Evolutionary conservation across 495 filamentous ascomycete genomes (phyloP), one percentile per base, ranked within the genome.

Genomic region (Talaromyces thailandensis): DNA sequence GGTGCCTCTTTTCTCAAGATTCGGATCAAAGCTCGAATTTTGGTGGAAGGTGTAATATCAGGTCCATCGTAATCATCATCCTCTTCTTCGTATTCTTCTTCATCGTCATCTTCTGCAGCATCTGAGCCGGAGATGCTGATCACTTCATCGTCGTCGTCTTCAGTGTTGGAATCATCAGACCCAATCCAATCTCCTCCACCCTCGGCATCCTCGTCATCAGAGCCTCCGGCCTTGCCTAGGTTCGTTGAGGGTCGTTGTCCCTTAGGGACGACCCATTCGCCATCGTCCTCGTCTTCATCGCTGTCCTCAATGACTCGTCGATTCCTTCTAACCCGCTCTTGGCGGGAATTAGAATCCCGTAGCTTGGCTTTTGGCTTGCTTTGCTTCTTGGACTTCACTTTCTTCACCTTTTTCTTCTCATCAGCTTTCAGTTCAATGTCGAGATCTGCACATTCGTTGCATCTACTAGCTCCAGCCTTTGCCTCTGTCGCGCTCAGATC

Each of bases 151-250:
- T 71, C 72, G 26, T 81, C 81, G 3, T 77, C 75, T 21, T 83
- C 82, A 12, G 78, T 78, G 5, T 83, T 79, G 18, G 79, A 79
- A 64, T 84, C 89, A 23, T 87, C 85, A 5, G 88, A 87, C 29
- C 77, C 79, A 28, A 96, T 75, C 72, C 84, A 88, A 59, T 93
- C 88, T 18, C 91, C 92, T 23, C 88, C 90, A 28, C 91, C 91
- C 66, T 96, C 92, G 18, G 88, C 79, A 74, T 96, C 79, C 68
- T 96, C 92, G 65, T 96, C 92, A 48, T 93, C 91, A 6, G 81
- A 82, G 12, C 89, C 92, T 18, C 91, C 92, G 40, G 88, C 89
- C 69, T 87, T 88, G 29, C 90, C 92, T 56, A 94, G 80, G 43
- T 78, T 77, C 3, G 81, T 60, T 2, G 77, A 64, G 3, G 77